A percentile compares a stretch with the other conserved stretches of the same genome.
Conservation (phyloP, 2,329 filamentous ascomycete species). For the Samsoniella hepiali region DNA sequence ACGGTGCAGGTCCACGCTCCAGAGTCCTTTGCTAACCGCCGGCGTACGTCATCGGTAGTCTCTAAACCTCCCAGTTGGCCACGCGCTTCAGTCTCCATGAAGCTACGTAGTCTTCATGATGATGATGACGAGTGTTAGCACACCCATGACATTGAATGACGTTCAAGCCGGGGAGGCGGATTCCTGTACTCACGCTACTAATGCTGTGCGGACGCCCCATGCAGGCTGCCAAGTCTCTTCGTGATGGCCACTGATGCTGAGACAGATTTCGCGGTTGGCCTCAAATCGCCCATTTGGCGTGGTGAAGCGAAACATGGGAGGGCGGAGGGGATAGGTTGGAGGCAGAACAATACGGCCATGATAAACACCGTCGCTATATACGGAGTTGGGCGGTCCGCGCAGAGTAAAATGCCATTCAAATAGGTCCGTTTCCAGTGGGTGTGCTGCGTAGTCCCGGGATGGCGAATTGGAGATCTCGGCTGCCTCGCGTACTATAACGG, state of each 20-base stretch:
- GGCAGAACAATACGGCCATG: slow-evolving; percentile 94
- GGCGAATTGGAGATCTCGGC: slow-evolving; percentile 77
- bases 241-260: slow-evolving; percentile 90
- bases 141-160: background rate
- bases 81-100: slow-evolving; percentile 87
- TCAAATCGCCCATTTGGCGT: slow-evolving; percentile 93
- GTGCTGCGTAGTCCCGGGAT: slow-evolving; percentile 79
- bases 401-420: slow-evolving; percentile 99
- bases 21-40: slow-evolving; percentile 66
- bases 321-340: slow-evolving; percentile 83
- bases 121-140: background rate
- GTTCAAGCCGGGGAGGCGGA: no score
- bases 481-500: slow-evolving; percentile 65
- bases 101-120: slow-evolving; percentile 61
- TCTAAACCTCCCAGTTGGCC: slow-evolving; percentile 92
- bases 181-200: slow-evolving; percentile 52
- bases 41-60: slow-evolving; percentile 63
- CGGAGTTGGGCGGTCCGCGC: slow-evolving; percentile 78
- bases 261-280: slow-evolving; percentile 93
- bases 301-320: slow-evolving; percentile 91
- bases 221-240: slow-evolving; percentile 99
- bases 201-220: slow-evolving; percentile 90
- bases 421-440: slow-evolving; percentile 82
- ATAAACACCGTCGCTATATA: slow-evolving; percentile 80
- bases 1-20: slow-evolving; percentile 62